phyloP scores from a whole-genome alignment of 2,329 filamentous ascomycete species.

The Colletotrichum sp. region DNA sequence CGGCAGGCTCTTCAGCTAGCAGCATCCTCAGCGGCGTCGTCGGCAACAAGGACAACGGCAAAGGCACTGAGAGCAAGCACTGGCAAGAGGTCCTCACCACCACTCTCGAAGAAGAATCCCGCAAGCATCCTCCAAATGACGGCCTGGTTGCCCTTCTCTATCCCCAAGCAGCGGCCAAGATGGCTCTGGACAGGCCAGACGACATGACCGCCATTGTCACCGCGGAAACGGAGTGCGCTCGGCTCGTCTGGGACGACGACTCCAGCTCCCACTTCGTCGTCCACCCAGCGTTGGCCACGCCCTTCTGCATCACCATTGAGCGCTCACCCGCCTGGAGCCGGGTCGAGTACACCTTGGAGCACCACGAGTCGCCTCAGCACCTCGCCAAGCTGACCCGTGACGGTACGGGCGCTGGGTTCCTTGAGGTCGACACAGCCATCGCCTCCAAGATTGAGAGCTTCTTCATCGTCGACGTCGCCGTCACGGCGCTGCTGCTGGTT shows the following conservation, averaged over 20 bases:
- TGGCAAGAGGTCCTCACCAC: slow-evolving; percentile 65
- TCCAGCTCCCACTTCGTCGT: slow-evolving; percentile 64
- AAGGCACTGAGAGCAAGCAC: slow-evolving; percentile 45
- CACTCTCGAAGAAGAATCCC: slow-evolving; percentile 60
- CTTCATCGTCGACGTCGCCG: slow-evolving; percentile 67
- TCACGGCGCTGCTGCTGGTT: slow-evolving; percentile 64
- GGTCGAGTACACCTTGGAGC: slow-evolving; percentile 69
- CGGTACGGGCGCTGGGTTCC: slow-evolving; percentile 61
- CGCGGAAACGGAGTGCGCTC: slow-evolving; percentile 72
- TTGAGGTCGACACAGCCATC: slow-evolving; percentile 67
- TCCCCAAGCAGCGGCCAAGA: slow-evolving; percentile 67
- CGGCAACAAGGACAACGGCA: slow-evolving; percentile 32
- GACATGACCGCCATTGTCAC: slow-evolving; percentile 65
- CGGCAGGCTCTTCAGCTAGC: slow-evolving; percentile 28
- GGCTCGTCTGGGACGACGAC: slow-evolving; percentile 75
- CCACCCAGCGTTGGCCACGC: slow-evolving; percentile 66
- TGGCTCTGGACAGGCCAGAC: slow-evolving; percentile 64
- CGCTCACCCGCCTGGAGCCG: slow-evolving; percentile 64
- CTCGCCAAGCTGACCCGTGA: slow-evolving; percentile 66
- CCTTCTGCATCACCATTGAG: slow-evolving; percentile 66
- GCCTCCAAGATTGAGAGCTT: slow-evolving; percentile 65
- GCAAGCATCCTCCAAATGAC: slow-evolving; percentile 61
- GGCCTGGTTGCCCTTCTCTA: slow-evolving; percentile 73
- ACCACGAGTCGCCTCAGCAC: slow-evolving; percentile 65
- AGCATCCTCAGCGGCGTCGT: slow-evolving; percentile 37